phyloP scores from a whole-genome alignment of 495 filamentous ascomycete genomes.

The Daldinia decipiens region DNA sequence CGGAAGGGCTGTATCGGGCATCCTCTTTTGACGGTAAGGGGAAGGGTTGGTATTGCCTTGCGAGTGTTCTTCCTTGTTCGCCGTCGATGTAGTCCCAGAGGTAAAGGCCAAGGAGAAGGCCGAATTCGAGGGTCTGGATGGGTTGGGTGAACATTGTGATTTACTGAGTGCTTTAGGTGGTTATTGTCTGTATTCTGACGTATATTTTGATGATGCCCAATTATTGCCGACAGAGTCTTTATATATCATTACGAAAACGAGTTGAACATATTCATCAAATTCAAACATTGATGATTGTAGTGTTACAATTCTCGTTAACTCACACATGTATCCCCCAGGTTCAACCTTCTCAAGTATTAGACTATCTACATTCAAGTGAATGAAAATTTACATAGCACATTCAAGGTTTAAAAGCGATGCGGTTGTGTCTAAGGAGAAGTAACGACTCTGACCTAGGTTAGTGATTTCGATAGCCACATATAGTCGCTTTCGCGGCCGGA shows the following conservation, averaged over 20 bases:
- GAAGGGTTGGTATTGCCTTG: constrained; percentile 18
- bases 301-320: too few relatives aligned
- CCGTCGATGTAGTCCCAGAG: constrained; percentile 33
- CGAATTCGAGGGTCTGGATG: neutral
- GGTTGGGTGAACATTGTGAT: neutral
- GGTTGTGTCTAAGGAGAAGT: too few relatives aligned
- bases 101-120: constrained; percentile 18
- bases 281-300: neutral
- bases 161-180: neutral
- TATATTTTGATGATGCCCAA: neutral
- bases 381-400: too few relatives aligned
- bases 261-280: neutral
- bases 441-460: too few relatives aligned
- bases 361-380: too few relatives aligned
- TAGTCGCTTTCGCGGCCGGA: too few relatives aligned
- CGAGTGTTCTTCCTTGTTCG: neutral
- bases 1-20: neutral
- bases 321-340: too few relatives aligned
- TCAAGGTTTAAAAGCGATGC: too few relatives aligned
- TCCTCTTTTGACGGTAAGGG: constrained; percentile 1
- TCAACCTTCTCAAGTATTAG: too few relatives aligned
- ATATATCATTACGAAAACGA: neutral
- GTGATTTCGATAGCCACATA: too few relatives aligned
- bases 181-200: neutral
- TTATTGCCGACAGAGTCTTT: neutral